Base-by-base conservation (phyloP, 495 filamentous ascomycete genomes). In the Hypoxylon crocopeplum region DNA sequence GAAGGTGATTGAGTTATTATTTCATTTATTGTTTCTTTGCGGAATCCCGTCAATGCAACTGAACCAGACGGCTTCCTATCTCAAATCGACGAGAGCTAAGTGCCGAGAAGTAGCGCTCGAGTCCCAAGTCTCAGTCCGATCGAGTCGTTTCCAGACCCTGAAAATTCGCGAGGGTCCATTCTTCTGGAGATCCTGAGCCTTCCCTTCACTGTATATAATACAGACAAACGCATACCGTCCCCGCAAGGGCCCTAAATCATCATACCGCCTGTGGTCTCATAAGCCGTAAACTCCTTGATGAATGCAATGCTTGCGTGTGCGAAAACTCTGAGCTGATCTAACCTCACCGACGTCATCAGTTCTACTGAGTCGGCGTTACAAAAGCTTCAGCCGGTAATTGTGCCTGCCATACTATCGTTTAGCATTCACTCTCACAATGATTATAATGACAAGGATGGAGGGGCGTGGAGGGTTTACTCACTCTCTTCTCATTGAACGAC, bases 401-500 rank as follows among this genome's bases (percentile, higher is more conserved):
- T 1, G 64, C 71, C 69, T 73, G 38, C 62, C 29, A 2, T 19
- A 33, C 8, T 21, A 12, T 48, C 38, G 39, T 33, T 64, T 54
- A 59, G 51, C 25, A 50, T 40, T 24, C 32, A 5, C 7, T 22
- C 24, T 13, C 12, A 2, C 1, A 38, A 20, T 3, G 2, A n/a
- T 5, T 32, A 12, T 17, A 15, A 53, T 33, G 8, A 33, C 40
- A 17, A 5, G 34, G 7, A 29, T 29, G 5, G 7, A 34, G 12
- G 32, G 3, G 13, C 10, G 5, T 10, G 5, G 13, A n/a, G 34
- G 34, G 1, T 34, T 32, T 12, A 45, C 62, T 53, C 64, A 77
- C 75, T 46, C 68, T 83, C 46, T 77, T 78, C 47, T 84, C 77
- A 54, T 86, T 83, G 67, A 92, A 93, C 30, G 84, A 82, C 48